Evolutionary conservation across 1,139 yeast species (phyloP), one percentile per base, ranked within the genome.

Genomic region (Suhomyces wounanorum): DNA sequence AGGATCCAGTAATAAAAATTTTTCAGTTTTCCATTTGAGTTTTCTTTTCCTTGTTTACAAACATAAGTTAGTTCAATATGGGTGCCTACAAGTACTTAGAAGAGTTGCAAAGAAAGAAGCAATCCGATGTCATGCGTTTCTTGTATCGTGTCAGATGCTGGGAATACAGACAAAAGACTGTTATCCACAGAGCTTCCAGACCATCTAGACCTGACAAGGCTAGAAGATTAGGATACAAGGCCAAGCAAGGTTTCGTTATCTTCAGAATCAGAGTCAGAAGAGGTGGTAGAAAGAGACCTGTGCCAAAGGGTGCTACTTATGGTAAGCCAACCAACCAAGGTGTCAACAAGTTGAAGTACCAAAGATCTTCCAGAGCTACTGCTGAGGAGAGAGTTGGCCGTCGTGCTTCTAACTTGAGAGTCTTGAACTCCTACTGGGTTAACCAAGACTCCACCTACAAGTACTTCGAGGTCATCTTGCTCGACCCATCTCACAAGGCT

Each of bases 321-420:
- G 99, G 99, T 89, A 94, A 94, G 89, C 99, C 99, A 87, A 94
- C 99, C 84, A 94, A 94, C 96, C 96, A 90, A 84, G 99, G 99
- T 89, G 95, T 94, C 68, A 86, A 86, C 85, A 97, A 94, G 81
- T 89, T 94, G 84, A 94, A 94, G 85, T 92, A 91, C 96, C 99
- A 94, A 85, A 90, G 95, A 82, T 87, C 97, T 62, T 84, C 90
- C 79, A 90, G 96, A 81, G 83, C 96, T 67, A 92, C 97, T 69
- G 99, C 99, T 70, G 99, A 94, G 83, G 99, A 94, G 84, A 91
- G 98, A 85, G 96, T 92, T 71, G 99, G 97, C 73, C 92, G 97
- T 78, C 91, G 95, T 78, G 96, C 96, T 78, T 85, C 96, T 72
- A 94, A 94, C 91, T 84, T 94, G 85, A 91, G 99, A 83, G 98